Conservation (phyloP, 441 rosid species). For the Aquilaria agallochum region DNA sequence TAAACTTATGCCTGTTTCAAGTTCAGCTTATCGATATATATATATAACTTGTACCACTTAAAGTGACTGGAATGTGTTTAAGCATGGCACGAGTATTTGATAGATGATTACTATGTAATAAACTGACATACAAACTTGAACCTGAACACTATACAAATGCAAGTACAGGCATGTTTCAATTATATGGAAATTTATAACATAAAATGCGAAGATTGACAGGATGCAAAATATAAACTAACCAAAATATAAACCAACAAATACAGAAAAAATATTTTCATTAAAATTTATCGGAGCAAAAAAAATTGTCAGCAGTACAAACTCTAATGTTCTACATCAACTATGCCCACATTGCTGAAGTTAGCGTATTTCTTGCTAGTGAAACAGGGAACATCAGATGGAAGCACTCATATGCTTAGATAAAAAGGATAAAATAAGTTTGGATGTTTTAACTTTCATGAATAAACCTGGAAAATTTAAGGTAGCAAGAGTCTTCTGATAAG, state of each 20-base stretch:
- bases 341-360: too few species aligned
- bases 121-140: not conserved
- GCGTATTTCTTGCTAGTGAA: too few species aligned
- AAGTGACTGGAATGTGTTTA: not conserved
- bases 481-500: constrained; percentile 70
- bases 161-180: not conserved
- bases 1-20: too few species aligned
- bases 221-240: constrained; percentile 43
- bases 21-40: too few species aligned
- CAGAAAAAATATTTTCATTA: not conserved
- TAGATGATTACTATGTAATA: not conserved
- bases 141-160: not conserved
- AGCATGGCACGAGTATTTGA: not conserved
- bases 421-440: not conserved
- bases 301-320: too few species aligned
- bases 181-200: not conserved
- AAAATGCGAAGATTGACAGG: not conserved
- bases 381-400: too few species aligned
- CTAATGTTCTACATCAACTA: too few species aligned
- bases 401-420: not conserved
- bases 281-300: not conserved
- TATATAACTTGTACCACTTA: not conserved
- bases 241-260: constrained; percentile 4
- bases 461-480: constrained; percentile 79
- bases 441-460: too few species aligned